Evolutionary conservation across 495 filamentous ascomycete species (phyloP).

Genomic region (Podospora pseudoanserina): DNA sequence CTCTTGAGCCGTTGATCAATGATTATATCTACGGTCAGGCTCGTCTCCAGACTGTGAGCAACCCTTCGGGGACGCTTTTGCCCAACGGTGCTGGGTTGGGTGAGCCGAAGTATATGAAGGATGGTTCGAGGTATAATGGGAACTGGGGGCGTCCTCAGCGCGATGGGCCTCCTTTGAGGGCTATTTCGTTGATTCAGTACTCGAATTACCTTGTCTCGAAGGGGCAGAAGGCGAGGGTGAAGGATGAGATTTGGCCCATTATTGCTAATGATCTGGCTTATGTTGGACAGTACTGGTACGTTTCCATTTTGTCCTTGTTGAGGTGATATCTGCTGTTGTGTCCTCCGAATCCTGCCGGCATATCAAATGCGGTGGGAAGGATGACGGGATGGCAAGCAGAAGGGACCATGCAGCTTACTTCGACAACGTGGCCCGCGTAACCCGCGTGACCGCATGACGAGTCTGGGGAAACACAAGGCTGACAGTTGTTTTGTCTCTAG

Average conservation of each 20-base stretch:
- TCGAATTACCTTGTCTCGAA: slow-evolving; percentile 42
- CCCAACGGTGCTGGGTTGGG: slow-evolving; percentile 47
- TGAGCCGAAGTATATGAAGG: slow-evolving; percentile 50
- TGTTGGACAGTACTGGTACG: slow-evolving; percentile 61
- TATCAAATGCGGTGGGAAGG: neutral
- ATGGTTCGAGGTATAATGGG: slow-evolving; percentile 24
- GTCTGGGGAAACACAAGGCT: neutral
- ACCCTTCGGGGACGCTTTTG: slow-evolving; percentile 51
- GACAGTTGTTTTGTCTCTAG: slow-evolving; percentile 9
- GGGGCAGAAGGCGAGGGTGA: slow-evolving; percentile 37
- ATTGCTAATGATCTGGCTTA: slow-evolving; percentile 63
- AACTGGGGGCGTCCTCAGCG: slow-evolving; percentile 55
- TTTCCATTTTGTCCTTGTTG: neutral
- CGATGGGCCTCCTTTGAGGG: slow-evolving; percentile 64
- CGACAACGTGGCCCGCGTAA: neutral
- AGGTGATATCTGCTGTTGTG: neutral
- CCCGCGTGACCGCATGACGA: neutral
- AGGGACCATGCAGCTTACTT: neutral
- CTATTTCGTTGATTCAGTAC: slow-evolving; percentile 50
- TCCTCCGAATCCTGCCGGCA: neutral
- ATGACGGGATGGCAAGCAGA: neutral
- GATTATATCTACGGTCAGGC: slow-evolving; percentile 56
- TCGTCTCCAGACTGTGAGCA: slow-evolving; percentile 53
- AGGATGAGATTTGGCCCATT: slow-evolving; percentile 53
- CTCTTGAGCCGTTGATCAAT: slow-evolving; percentile 50